Percentiles rank a stretch among this genome's conserved stretches.
Conservation (phyloP, 2,329 filamentous ascomycete species). For the Neophaeococcomyces mojaviensis region DNA sequence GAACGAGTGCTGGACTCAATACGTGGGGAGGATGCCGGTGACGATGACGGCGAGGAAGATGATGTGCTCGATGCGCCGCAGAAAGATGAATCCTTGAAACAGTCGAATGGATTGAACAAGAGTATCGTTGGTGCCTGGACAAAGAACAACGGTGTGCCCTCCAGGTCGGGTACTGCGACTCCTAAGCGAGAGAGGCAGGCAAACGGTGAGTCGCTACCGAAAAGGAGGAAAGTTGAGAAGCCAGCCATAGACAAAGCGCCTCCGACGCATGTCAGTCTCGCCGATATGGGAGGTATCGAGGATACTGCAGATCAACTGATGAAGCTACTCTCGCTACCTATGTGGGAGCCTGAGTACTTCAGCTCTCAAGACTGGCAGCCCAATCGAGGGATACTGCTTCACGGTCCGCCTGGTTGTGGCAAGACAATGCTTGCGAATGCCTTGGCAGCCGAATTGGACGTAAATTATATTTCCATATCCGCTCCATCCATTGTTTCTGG, state of each 20-base stretch:
- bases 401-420: slow-evolving; percentile 78
- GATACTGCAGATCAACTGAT: slow-evolving; percentile 62
- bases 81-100: slow-evolving; percentile 20
- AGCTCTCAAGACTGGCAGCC: slow-evolving; percentile 59
- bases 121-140: slow-evolving; percentile 56
- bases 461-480: slow-evolving; percentile 74
- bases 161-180: slow-evolving; percentile 7
- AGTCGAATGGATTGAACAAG: slow-evolving; percentile 57
- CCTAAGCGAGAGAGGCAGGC: slow-evolving; percentile 43
- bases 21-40: slow-evolving; percentile 51
- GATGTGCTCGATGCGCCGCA: slow-evolving; percentile 45
- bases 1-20: slow-evolving; percentile 71
- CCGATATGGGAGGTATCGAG: slow-evolving; percentile 70
- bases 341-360: slow-evolving; percentile 61
- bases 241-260: slow-evolving; percentile 55
- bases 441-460: slow-evolving; percentile 65
- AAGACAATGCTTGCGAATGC: slow-evolving; percentile 80
- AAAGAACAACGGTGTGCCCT: slow-evolving; percentile 24
- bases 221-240: slow-evolving; percentile 52
- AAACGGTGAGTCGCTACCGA: slow-evolving; percentile 60
- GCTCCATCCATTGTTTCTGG: slow-evolving; percentile 75
- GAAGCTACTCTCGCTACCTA: slow-evolving; percentile 64
- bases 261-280: slow-evolving; percentile 59
- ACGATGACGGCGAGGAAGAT: slow-evolving; percentile 40
- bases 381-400: slow-evolving; percentile 66